phyloP scores from a whole-genome alignment of 2,329 filamentous ascomycete genomes.

The Colletotrichum liaoningense region DNA sequence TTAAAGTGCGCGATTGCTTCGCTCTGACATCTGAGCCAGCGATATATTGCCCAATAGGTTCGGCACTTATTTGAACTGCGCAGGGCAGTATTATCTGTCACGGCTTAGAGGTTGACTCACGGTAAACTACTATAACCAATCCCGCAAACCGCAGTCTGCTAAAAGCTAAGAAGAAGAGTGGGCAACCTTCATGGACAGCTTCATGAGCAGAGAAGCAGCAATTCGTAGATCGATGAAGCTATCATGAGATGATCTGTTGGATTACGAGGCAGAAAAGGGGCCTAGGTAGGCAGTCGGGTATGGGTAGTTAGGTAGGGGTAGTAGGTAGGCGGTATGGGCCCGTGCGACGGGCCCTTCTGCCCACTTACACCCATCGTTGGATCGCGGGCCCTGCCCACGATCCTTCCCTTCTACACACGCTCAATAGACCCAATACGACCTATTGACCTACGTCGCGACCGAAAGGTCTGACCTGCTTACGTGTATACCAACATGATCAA shows the following conservation, averaged over 20 bases:
- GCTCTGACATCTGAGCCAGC: not conserved
- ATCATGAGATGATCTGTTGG: not conserved
- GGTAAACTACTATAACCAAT: too few species aligned
- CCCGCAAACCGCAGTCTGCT: not conserved
- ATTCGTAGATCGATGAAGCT: not conserved
- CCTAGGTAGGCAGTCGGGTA: too few species aligned
- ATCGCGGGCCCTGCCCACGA: too few species aligned
- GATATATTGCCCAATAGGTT: not conserved
- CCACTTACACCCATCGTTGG: accelerated
- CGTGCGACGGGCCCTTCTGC: too few species aligned
- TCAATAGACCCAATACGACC: too few species aligned
- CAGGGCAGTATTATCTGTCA: not conserved
- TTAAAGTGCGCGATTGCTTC: too few species aligned
- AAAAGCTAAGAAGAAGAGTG: not conserved
- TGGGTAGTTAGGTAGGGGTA: too few species aligned
- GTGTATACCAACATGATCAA: not conserved
- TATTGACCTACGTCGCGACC: too few species aligned
- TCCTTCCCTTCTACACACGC: too few species aligned
- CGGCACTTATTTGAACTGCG: not conserved
- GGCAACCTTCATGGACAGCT: not conserved
- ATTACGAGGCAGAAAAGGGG: too few species aligned
- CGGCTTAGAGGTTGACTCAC: not conserved
- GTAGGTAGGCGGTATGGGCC: too few species aligned
- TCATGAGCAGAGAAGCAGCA: not conserved
- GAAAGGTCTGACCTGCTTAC: too few species aligned